Conservation (phyloP, 805 yeast species). For the Saturnispora zaruensis region DNA sequence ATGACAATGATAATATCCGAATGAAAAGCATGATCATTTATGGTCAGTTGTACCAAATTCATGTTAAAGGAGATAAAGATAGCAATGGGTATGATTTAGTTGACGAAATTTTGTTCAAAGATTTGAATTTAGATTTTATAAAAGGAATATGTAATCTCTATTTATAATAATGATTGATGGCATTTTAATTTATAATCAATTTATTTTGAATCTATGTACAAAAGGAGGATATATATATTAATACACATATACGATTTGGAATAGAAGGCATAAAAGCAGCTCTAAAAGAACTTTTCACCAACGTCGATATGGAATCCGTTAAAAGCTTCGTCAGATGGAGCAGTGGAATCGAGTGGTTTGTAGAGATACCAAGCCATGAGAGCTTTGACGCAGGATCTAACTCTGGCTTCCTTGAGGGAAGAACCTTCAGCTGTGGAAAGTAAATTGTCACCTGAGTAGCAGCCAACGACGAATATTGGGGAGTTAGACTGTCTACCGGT, state of each 20-base stretch:
- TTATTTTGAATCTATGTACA: slow-evolving; percentile 1
- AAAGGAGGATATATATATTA: background rate
- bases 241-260: background rate
- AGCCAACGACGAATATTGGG: slow-evolving; percentile 87
- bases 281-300: slow-evolving; percentile 30
- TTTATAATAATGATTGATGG: background rate
- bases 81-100: slow-evolving; percentile 10
- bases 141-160: background rate
- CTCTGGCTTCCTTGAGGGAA: slow-evolving; percentile 82
- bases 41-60: slow-evolving; percentile 7
- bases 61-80: slow-evolving; percentile 1
- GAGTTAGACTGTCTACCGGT: slow-evolving; percentile 81
- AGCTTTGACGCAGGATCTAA: slow-evolving; percentile 85
- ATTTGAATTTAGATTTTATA: slow-evolving; percentile 3
- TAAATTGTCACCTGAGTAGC: slow-evolving; percentile 72
- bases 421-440: slow-evolving; percentile 94
- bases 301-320: slow-evolving; percentile 30
- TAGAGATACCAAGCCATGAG: slow-evolving; percentile 89
- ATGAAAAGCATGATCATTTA: slow-evolving; percentile 10
- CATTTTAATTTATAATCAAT: background rate
- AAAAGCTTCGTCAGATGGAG: slow-evolving; percentile 51
- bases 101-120: slow-evolving; percentile 9
- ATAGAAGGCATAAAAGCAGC: background rate
- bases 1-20: slow-evolving; percentile 6
- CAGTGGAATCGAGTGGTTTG: slow-evolving; percentile 56